Evolutionary conservation across 768 basidiomycete genomes (phyloP).

Genomic region (Podaxis pistillaris): DNA sequence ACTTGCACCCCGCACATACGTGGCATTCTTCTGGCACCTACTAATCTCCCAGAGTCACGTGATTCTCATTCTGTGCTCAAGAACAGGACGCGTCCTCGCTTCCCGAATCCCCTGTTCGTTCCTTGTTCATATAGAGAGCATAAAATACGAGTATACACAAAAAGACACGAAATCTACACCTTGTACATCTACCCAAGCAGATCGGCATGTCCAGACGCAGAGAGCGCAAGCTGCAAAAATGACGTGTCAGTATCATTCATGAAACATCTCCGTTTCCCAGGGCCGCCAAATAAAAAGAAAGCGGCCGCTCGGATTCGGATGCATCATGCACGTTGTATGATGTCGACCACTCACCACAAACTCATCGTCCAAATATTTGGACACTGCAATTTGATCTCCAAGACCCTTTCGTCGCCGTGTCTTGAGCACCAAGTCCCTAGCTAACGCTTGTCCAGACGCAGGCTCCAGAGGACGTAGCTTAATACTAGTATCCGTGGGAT

Average conservation of each 20-base stretch:
- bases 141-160: conserved; percentile 13
- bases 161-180: conserved; percentile 18
- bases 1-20: conserved; percentile 28
- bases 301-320: not conserved
- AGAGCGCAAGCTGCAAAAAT: conserved; percentile 72
- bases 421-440: conserved; percentile 93
- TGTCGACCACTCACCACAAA: conserved; percentile 67
- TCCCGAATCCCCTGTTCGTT: not conserved
- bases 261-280: conserved; percentile 9
- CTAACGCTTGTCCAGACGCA: conserved; percentile 92
- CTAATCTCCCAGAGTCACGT: conserved; percentile 19
- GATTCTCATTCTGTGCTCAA: not conserved
- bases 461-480: conserved; percentile 96
- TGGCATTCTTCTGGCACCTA: conserved; percentile 32
- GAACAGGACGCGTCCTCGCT: not conserved
- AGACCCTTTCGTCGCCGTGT: conserved; percentile 95
- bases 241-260: conserved; percentile 13
- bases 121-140: conserved; percentile 7
- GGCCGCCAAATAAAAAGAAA: conserved; percentile 2
- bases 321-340: not conserved
- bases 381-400: conserved; percentile 95
- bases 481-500: conserved; percentile 97
- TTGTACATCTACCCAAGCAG: conserved; percentile 54
- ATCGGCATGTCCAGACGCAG: conserved; percentile 95
- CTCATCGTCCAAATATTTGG: conserved; percentile 97